Conservation (phyloP, 129 eudicot genomes). For the Pittosporum tobira region DNA sequence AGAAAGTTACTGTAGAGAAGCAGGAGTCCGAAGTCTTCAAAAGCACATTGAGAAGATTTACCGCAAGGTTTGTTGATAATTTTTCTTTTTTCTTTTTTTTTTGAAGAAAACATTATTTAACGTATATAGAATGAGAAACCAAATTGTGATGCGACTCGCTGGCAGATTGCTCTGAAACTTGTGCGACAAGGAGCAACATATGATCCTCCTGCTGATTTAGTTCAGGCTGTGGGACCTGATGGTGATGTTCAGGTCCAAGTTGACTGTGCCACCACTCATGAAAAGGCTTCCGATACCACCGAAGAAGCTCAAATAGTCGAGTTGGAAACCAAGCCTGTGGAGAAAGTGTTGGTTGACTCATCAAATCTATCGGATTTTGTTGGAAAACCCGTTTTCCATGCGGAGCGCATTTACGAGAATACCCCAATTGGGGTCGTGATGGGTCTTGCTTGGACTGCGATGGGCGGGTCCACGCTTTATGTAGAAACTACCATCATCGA, state of each 20-base stretch:
- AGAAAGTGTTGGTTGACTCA: conserved; percentile 61
- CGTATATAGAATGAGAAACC: not conserved
- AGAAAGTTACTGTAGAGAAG: conserved; percentile 97
- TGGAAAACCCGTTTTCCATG: conserved; percentile 97
- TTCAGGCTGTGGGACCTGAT: conserved; percentile 10
- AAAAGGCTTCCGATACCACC: conserved; percentile 27
- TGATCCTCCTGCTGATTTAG: conserved; percentile 23
- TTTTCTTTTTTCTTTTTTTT: not conserved
- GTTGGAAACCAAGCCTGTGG: conserved; percentile 25
- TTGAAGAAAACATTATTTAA: not conserved
- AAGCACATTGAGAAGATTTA: conserved; percentile 96
- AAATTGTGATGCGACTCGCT: not conserved
- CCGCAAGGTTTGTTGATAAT: conserved; percentile 56
- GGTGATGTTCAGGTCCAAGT: conserved; percentile 11
- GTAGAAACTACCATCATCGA: conserved; percentile 75
- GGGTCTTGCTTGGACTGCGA: conserved; percentile 99
- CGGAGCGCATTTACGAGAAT: conserved; percentile 90
- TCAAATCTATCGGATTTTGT: conserved; percentile 79
- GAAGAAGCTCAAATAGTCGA: conserved; percentile 48
- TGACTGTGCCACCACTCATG: conserved; percentile 9
- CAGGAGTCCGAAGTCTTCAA: conserved; percentile 95
- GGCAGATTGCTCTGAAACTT: conserved; percentile 80
- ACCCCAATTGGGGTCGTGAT: conserved; percentile 92
- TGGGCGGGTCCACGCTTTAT: conserved; percentile 97
- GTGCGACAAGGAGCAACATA: conserved; percentile 57